phyloP scores from a whole-genome alignment of 106 monocot species.

The Dioscorea alata region DNA sequence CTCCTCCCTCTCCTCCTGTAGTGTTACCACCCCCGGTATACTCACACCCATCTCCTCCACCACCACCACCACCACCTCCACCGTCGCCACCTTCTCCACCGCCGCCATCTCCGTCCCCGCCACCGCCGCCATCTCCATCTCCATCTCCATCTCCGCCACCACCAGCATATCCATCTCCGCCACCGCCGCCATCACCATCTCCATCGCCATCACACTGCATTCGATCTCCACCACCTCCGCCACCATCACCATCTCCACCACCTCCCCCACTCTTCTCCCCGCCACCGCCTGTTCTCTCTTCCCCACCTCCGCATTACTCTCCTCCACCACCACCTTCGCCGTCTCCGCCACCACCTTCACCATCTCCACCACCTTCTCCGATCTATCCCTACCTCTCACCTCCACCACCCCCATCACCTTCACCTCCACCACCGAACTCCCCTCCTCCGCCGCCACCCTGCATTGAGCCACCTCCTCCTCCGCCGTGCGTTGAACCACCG shows the following conservation, averaged over 20 bases:
- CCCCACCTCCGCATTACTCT: neutral
- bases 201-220: neutral
- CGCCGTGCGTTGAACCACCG: neutral
- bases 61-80: neutral
- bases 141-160: neutral
- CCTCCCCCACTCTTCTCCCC: neutral
- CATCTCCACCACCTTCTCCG: neutral
- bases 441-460: neutral
- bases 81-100: neutral
- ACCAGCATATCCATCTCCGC: neutral
- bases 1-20: constrained; percentile 1
- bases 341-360: neutral
- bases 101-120: neutral
- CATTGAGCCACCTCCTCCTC: neutral
- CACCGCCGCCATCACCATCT: neutral
- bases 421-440: neutral
- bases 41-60: constrained; percentile 2
- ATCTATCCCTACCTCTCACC: too few relatives aligned
- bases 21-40: neutral
- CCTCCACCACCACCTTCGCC: neutral
- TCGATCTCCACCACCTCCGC: neutral
- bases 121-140: neutral
- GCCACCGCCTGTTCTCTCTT: neutral
- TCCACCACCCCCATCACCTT: neutral
- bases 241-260: neutral